Conservation (phyloP, 2,329 filamentous ascomycete species). For the Aureobasidium sp. region DNA sequence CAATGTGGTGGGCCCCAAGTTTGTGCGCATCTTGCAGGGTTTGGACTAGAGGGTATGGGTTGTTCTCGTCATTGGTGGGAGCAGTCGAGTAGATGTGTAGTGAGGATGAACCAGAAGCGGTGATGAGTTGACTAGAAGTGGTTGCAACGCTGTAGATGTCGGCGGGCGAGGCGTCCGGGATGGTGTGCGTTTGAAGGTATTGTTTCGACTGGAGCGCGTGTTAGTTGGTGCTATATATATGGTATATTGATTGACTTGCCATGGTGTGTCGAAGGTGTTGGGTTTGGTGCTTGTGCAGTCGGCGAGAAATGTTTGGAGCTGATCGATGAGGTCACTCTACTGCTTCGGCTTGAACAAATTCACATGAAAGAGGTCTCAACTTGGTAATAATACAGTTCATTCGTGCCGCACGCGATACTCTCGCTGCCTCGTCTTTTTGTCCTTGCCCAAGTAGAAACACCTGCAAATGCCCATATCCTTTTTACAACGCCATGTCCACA, state of each 20-base stretch:
- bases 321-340: not conserved
- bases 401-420: not conserved
- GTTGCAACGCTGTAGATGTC: conserved; percentile 33
- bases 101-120: conserved; percentile 75
- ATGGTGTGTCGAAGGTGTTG: not conserved
- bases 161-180: conserved; percentile 55
- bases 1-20: conserved; percentile 86
- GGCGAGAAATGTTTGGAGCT: conserved; percentile 9
- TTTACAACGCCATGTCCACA: conserved; percentile 11
- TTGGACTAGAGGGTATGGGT: conserved; percentile 67
- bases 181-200: conserved; percentile 87
- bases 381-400: conserved; percentile 6
- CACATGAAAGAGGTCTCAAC: not conserved
- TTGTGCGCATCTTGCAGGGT: conserved; percentile 74
- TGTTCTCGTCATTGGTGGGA: conserved; percentile 36
- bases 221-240: not conserved
- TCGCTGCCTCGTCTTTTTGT: not conserved
- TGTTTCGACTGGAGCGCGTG: conserved; percentile 71
- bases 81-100: conserved; percentile 67
- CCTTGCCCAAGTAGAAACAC: conserved; percentile 8
- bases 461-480: conserved; percentile 8
- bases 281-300: not conserved
- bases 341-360: not conserved
- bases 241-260: not conserved
- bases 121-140: conserved; percentile 53